These are phyloP conservation scores for Dothideomycetidae sp. DNA, from an alignment of 2,329 filamentous ascomycete species.

Conservation along the genomic window DNA sequence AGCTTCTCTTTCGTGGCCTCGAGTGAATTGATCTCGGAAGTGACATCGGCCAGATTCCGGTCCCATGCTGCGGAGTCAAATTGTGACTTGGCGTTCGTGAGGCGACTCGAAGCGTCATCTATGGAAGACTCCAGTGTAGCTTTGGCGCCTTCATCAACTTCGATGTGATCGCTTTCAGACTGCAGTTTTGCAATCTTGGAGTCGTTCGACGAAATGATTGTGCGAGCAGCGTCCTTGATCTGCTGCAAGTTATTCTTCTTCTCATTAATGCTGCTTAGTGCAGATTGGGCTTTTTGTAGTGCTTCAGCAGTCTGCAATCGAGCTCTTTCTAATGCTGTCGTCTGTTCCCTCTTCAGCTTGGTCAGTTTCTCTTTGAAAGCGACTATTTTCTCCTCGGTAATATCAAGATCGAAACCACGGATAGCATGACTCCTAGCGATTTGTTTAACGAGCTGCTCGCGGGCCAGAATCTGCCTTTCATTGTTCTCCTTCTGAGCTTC, in stretches of 20 bases:
- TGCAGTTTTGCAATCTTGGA: slow-evolving; percentile 54
- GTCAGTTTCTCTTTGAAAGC: slow-evolving; percentile 67
- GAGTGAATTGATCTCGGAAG: slow-evolving; percentile 49
- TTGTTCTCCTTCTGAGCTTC: slow-evolving; percentile 79
- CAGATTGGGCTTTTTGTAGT: slow-evolving; percentile 54
- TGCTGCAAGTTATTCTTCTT: slow-evolving; percentile 58
- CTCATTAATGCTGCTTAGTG: slow-evolving; percentile 59
- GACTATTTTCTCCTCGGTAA: slow-evolving; percentile 58
- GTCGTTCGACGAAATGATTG: slow-evolving; percentile 61
- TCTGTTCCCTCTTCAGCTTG: slow-evolving; percentile 64
- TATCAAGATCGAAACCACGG: slow-evolving; percentile 66
- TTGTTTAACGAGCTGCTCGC: slow-evolving; percentile 61
- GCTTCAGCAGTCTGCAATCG: slow-evolving; percentile 62
- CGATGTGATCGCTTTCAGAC: slow-evolving; percentile 53
- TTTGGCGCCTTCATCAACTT: slow-evolving; percentile 73
- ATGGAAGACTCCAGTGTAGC: slow-evolving; percentile 61
- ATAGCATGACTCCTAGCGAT: slow-evolving; percentile 65
- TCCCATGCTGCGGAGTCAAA: slow-evolving; percentile 55
- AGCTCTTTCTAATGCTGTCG: slow-evolving; percentile 58
- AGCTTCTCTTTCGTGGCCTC: slow-evolving; percentile 61
- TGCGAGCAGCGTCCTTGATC: slow-evolving; percentile 57
- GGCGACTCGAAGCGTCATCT: slow-evolving; percentile 49
- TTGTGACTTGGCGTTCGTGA: slow-evolving; percentile 49
- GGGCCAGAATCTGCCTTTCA: slow-evolving; percentile 60
- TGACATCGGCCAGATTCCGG: slow-evolving; percentile 50